Base-by-base conservation (phyloP, 768 basidiomycete species). In the Galerina sulciceps region DNA sequence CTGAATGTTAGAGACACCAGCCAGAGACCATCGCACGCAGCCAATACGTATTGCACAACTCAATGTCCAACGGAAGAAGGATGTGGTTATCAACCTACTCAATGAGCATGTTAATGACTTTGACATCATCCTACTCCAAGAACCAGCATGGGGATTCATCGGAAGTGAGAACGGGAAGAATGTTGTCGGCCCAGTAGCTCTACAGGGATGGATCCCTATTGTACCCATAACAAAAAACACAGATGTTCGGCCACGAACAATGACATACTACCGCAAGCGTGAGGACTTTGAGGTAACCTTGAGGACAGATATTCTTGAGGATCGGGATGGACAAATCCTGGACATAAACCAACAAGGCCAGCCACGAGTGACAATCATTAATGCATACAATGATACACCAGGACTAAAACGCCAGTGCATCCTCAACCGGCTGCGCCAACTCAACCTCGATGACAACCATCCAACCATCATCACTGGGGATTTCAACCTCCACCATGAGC, bases 301-400 rank as follows among this genome's bases (percentile, higher is more conserved):
- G 0, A 43, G 64, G 5, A 63, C 72, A 0, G 52, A 73, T 55
- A 38, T 72, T 0, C 58, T 62, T 1, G 41, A 66, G 11, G 62
- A 72, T 47, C 51, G 58, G 0, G 65, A 73, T 57, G 51, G 69
- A 0, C 68, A 69, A 49, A 41, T 71, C 1, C 52, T 72, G 0
- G 65, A 70, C 22, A 60, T 72, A 17, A 23, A 43, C 5, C 67
- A 69, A 48, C 40, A 5, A n/a, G 58, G 57, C 3, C 59, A 65
- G 1, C 59, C 60, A 0, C n/a, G n/a, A n/a, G 62, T 46, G 13
- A 65, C 62, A 0, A 59, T 65, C 10, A 58, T 69, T 14, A 71
- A 72, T 23, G 41, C 70, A 0, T 71, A 71, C 58, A 72, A 71
- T 26, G 64, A 68, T 53, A 46, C 65, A 14, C 40, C 53, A 37